Base-by-base conservation (phyloP, 2,329 filamentous ascomycete species). In the Hypomyces perniciosus region DNA sequence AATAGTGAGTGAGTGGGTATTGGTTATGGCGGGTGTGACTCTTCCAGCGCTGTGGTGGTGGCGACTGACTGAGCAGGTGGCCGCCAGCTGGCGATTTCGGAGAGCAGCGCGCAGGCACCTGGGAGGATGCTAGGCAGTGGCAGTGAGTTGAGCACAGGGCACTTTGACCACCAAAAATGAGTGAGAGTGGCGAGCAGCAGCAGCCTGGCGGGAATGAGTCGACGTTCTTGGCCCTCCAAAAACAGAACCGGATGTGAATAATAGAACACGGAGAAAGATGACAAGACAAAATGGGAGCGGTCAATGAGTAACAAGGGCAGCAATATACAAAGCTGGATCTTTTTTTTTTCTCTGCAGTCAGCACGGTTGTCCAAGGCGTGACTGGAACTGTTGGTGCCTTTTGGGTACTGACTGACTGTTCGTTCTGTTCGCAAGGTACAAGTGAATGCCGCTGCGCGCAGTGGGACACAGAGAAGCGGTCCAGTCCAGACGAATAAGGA, bases 361-460 rank as follows among this genome's bases (percentile, higher is more conserved):
- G 20, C 20, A 3, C 20, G 20, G 20, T 20, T 20, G 20, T 20
- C 20, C 20, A 37, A 37, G 34, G 34, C 34, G 34, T 37, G 34
- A 37, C 34, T 37, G 34, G n/a, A 3, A n/a, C 6, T 42, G 40
- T 8, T 45, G 38, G 10, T 31, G 42, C n/a, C n/a, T 12, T 31
- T 34, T n/a, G 42, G 56, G 42, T 34, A 20, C 20, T 20, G 20
- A 20, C 20, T 20, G 20, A 20, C 2, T 20, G 20, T 20, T 20
- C 20, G 20, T 37, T 41, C 35, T 57, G 54, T 61, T 68, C 71
- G 70, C 69, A 75, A 70, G 73, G 72, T 70, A 68, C 74, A 76
- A 76, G 69, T 72, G 64, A 75, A 76, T 76, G 73, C 70, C 72
- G 72, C 72, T 71, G 70, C 68, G 66, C 56, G 48, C 46, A 43